These are phyloP conservation scores for Didymella pinodella DNA, from an alignment of 2,329 filamentous ascomycete species.

Conservation along the genomic window DNA sequence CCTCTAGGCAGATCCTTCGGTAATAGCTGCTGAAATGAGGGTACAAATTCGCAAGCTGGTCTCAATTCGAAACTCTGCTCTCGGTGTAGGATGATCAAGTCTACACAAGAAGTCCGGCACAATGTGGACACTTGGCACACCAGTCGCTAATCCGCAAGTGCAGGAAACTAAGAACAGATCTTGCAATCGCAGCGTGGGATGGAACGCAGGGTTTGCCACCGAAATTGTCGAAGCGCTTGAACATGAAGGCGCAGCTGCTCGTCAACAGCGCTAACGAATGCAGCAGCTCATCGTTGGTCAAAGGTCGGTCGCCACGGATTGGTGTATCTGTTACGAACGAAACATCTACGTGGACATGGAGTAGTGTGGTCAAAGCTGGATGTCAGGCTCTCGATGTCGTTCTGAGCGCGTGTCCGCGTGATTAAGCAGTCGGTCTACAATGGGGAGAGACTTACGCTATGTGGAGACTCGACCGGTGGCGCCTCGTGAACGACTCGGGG, in stretches of 20 bases:
- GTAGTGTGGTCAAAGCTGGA: no score
- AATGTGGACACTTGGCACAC: background rate
- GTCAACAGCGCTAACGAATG: background rate
- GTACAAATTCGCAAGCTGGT: background rate
- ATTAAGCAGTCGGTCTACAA: no score
- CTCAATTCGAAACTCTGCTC: background rate
- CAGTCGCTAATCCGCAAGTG: no score
- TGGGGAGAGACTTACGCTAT: no score
- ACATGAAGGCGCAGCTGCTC: background rate
- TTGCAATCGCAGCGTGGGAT: background rate
- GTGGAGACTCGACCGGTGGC: no score
- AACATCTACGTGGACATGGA: no score
- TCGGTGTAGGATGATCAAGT: background rate
- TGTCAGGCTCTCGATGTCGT: no score
- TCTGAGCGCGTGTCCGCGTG: no score
- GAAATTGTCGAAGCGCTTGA: background rate
- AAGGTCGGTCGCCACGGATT: no score
- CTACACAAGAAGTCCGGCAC: background rate
- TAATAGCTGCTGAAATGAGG: background rate
- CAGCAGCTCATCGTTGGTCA: no score
- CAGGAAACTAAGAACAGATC: background rate
- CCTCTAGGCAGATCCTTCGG: background rate
- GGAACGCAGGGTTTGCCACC: background rate
- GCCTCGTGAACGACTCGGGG: no score
- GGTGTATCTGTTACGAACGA: no score